Conservation (phyloP, 2,329 filamentous ascomycete species). For the Paraconiothyrium brasiliense region DNA sequence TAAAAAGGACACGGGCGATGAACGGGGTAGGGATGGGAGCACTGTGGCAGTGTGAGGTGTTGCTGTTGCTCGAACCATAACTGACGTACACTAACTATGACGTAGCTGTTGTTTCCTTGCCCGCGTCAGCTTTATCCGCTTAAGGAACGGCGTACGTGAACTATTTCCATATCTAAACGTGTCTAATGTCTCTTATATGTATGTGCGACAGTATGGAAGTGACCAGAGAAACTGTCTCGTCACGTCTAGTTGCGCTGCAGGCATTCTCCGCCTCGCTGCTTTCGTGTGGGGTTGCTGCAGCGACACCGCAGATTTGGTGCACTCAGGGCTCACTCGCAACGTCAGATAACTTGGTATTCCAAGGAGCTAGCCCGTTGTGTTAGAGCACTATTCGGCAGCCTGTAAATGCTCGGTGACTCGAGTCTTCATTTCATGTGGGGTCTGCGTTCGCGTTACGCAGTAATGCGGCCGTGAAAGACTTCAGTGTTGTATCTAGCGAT, state of each 20-base stretch:
- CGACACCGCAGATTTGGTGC: neutral
- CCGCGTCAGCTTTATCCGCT: neutral
- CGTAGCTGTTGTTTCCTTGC: constrained; percentile 4
- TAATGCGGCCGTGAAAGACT: neutral
- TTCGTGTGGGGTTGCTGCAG: neutral
- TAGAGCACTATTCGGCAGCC: neutral
- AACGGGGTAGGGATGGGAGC: neutral
- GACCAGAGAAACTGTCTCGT: neutral
- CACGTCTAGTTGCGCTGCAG: neutral
- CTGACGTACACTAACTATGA: constrained; percentile 9
- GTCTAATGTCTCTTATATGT: constrained; percentile 1
- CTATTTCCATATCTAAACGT: neutral
- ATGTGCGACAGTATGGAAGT: neutral
- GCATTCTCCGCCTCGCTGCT: neutral
- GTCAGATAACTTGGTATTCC: neutral
- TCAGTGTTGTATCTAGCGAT: neutral
- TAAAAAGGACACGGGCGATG: neutral
- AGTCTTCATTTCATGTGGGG: neutral
- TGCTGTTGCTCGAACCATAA: constrained; percentile 9
- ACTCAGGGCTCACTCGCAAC: neutral
- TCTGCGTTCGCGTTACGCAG: neutral
- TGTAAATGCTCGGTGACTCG: neutral
- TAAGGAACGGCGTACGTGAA: neutral
- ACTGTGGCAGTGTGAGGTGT: neutral
- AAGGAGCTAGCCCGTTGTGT: neutral